Base-by-base conservation (phyloP, 2,329 filamentous ascomycete species). In the Massarina eburnea region DNA sequence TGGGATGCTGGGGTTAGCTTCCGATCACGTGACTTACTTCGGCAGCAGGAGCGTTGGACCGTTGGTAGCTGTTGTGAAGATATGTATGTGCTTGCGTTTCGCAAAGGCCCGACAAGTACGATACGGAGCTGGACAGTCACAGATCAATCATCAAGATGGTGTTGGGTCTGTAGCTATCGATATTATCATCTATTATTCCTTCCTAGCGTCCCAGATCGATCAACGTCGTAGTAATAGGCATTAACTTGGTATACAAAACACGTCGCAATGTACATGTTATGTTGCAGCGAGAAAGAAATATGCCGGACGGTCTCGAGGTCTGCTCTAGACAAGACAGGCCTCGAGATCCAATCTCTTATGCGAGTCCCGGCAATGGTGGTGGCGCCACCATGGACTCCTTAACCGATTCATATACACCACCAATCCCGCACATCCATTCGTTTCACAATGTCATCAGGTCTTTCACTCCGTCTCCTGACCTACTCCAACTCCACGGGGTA, bases 161-260 rank as follows among this genome's bases (percentile, higher is more conserved):
- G n/a, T n/a, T n/a, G n/a, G n/a, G n/a, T n/a, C n/a, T n/a, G n/a
- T n/a, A n/a, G n/a, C n/a, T n/a, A n/a, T n/a, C n/a, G n/a, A n/a
- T n/a, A n/a, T n/a, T n/a, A n/a, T n/a, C n/a, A n/a, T n/a, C n/a
- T n/a, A n/a, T n/a, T n/a, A n/a, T n/a, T n/a, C n/a, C n/a, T n/a
- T n/a, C n/a, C n/a, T n/a, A n/a, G n/a, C n/a, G 12, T 30, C 27
- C 27, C 27, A 30, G 5, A 30, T 14, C 5, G 27, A 30, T 35
- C 35, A 9, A 24, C 14, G 22, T 38, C 35, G 21, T 38, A 41
- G 14, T 17, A 38, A 44, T 39, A 44, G 41, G 45, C 36, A 44
- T 38, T 38, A 49, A 49, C 43, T 34, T 49, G 46, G 46, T 49
- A 49, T 49, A 49, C 46, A 49, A 45, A 48, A 43, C 8, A 32